Conservation (phyloP, 306 rosid genomes). For the Ormosia emarginata region DNA sequence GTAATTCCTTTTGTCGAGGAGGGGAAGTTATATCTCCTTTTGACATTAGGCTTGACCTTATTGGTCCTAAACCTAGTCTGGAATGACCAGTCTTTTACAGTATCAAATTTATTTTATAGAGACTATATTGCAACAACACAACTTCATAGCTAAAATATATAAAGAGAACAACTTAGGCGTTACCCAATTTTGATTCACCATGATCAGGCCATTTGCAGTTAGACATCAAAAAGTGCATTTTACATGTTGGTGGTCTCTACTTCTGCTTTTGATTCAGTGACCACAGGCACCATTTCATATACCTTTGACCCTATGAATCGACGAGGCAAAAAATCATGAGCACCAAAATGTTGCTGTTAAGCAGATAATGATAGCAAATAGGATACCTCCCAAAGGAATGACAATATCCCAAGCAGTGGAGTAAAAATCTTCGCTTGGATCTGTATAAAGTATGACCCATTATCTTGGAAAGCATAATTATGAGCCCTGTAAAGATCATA, state of each 20-base stretch:
- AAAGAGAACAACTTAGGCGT: no score
- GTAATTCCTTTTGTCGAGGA: no score
- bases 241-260: neutral
- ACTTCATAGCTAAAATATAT: neutral
- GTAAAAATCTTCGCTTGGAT: slow-evolving; percentile 42
- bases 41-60: no score
- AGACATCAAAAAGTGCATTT: neutral
- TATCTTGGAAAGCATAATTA: neutral
- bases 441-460: slow-evolving; percentile 38
- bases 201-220: neutral
- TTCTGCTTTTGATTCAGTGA: neutral
- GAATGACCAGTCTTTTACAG: neutral
- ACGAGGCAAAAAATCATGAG: slow-evolving; percentile 34
- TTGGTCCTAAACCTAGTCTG: no score
- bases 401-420: slow-evolving; percentile 53
- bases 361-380: slow-evolving; percentile 46
- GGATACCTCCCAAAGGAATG: slow-evolving; percentile 36
- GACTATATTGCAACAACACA: neutral
- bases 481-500: slow-evolving; percentile 54
- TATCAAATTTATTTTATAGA: no score
- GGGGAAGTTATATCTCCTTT: no score
- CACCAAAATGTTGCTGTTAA: slow-evolving; percentile 60
- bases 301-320: slow-evolving; percentile 25
- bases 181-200: neutral
- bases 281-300: slow-evolving; percentile 34